Conservation (phyloP, 495 filamentous ascomycete genomes). For the Emericellopsis terricola region DNA sequence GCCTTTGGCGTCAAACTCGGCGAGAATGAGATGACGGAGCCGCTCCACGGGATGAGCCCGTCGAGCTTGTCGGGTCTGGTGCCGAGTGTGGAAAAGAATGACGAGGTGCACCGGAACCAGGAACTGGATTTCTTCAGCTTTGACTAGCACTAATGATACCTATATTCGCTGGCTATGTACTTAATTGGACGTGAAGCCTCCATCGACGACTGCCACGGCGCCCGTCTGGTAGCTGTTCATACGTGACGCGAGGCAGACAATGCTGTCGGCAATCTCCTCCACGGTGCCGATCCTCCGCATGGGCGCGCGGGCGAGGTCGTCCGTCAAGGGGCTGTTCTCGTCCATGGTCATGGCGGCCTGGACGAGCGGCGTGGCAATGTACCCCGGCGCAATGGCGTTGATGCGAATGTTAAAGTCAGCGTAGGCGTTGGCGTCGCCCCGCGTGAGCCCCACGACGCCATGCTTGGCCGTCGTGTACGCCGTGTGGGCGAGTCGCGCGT, state of each 20-base stretch:
- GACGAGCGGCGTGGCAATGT: conserved; percentile 22
- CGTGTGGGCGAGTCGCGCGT: conserved; percentile 10
- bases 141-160: too few relatives aligned
- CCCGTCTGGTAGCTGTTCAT: conserved; percentile 26
- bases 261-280: conserved; percentile 19
- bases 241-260: conserved; percentile 16
- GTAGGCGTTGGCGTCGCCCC: conserved; percentile 26
- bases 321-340: background rate
- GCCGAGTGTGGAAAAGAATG: background rate
- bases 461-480: conserved; percentile 23
- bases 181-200: conserved; percentile 4
- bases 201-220: conserved; percentile 7
- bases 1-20: background rate
- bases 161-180: background rate
- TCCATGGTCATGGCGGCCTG: conserved; percentile 17
- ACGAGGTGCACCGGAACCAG: conserved; percentile 5
- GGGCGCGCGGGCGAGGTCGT: conserved; percentile 7
- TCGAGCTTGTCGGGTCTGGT: conserved; percentile 2
- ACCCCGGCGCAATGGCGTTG: conserved; percentile 32
- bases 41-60: background rate
- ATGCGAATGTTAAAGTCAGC: conserved; percentile 26
- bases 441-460: conserved; percentile 23
- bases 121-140: conserved; percentile 12
- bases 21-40: conserved; percentile 1
- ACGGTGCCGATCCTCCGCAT: conserved; percentile 11